phyloP scores from a whole-genome alignment of 2,329 filamentous ascomycete species.

The Venturiaceae sp. region DNA sequence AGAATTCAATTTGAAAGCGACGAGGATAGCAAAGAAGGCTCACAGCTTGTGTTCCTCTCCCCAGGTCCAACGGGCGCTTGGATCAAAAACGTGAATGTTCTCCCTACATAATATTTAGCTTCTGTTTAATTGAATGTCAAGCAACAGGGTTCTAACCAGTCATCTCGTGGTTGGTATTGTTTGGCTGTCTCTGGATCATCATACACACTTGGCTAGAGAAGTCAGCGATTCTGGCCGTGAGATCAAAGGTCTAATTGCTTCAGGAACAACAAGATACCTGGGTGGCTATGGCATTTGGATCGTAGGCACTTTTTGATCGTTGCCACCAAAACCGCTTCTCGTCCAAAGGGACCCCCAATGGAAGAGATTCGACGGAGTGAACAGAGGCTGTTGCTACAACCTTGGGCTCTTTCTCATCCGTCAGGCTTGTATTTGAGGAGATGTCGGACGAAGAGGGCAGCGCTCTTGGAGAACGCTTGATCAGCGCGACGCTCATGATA shows the following conservation, averaged over 20 bases:
- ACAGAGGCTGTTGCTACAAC: not conserved
- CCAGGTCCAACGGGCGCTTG: not conserved
- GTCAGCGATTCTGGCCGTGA: too few species aligned
- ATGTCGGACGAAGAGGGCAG: too few species aligned
- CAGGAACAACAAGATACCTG: too few species aligned
- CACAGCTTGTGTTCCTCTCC: conserved; percentile 6
- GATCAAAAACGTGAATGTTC: not conserved
- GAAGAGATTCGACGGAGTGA: too few species aligned
- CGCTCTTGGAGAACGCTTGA: too few species aligned
- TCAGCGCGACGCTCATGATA: too few species aligned
- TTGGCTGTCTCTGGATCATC: conserved; percentile 11
- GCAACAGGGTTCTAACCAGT: too few species aligned
- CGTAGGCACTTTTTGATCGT: not conserved
- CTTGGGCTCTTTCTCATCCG: not conserved
- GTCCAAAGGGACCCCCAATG: not conserved
- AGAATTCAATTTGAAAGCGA: not conserved
- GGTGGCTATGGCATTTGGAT: conserved; percentile 11
- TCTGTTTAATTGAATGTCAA: too few species aligned
- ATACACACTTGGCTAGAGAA: conserved; percentile 10
- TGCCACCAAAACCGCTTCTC: not conserved
- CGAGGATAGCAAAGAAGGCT: not conserved
- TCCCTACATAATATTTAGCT: not conserved
- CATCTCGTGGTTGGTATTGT: conserved; percentile 10
- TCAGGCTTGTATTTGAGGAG: too few species aligned
- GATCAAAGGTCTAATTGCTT: too few species aligned